These are phyloP conservation scores for Mycena epipterygia DNA, from an alignment of 768 basidiomycete species.

Conservation along the genomic window DNA sequence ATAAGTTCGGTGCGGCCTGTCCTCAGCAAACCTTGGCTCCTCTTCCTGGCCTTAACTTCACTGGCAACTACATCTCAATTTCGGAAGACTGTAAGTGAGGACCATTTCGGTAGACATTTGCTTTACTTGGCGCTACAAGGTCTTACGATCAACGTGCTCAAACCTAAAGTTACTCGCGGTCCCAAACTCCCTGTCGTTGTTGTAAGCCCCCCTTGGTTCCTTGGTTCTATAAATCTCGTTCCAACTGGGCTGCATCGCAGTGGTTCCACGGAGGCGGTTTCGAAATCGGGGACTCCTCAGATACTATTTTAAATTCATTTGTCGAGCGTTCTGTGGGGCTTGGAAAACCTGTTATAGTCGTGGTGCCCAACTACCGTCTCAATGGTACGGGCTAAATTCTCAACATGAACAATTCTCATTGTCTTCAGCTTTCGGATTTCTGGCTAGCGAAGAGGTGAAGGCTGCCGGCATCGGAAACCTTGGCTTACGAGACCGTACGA, in stretches of 20 bases:
- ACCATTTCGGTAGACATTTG: no score
- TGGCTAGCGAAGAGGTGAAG: constrained; percentile 5
- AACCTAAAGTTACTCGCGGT: no score
- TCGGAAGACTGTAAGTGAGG: background rate
- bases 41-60: background rate
- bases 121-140: no score
- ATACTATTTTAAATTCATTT: background rate
- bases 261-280: background rate
- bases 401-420: background rate
- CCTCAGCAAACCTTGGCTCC: background rate
- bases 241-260: background rate
- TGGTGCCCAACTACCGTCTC: background rate
- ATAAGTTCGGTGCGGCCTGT: background rate
- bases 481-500: constrained; percentile 2
- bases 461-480: constrained; percentile 9
- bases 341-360: background rate
- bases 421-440: constrained; percentile 13
- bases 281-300: background rate
- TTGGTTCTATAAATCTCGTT: no score
- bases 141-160: no score
- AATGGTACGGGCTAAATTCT: background rate
- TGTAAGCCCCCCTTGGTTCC: no score
- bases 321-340: background rate
- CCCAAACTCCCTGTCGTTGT: no score
- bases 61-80: background rate